Conservation (phyloP, 257 asterid species). For the Capsicum rhomboideum region DNA sequence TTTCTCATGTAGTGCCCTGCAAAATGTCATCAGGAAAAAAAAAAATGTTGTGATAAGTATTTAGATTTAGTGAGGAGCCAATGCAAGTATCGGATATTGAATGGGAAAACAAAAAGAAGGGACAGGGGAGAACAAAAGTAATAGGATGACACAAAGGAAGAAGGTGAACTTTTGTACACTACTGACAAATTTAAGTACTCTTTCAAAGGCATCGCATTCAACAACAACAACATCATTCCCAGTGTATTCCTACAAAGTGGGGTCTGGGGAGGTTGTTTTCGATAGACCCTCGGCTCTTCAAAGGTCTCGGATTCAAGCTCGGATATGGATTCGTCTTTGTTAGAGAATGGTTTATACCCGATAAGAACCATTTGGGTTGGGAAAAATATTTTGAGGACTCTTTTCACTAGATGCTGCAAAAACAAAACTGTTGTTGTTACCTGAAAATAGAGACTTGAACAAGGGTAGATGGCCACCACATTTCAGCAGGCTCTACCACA, state of each 20-base stretch:
- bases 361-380: background rate
- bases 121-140: too few species aligned
- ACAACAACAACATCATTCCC: too few species aligned
- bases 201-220: background rate
- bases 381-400: background rate
- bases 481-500: constrained; percentile 51
- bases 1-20: constrained; percentile 70
- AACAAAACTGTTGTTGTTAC: too few species aligned
- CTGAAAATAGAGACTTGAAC: constrained; percentile 62
- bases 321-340: too few species aligned
- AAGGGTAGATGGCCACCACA: constrained; percentile 58
- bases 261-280: too few species aligned
- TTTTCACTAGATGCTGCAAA: too few species aligned
- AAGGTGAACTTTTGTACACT: background rate
- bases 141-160: background rate
- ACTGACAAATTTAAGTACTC: background rate
- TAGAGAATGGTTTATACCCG: background rate
- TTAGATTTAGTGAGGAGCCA: background rate
- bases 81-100: too few species aligned
- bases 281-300: background rate
- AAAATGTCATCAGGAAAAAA: background rate
- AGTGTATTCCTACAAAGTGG: too few species aligned
- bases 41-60: background rate
- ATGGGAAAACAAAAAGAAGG: too few species aligned
- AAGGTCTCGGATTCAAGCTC: background rate